Base-by-base conservation (phyloP, 2,329 filamentous ascomycete genomes). In the Nigrospora osmanthi region DNA sequence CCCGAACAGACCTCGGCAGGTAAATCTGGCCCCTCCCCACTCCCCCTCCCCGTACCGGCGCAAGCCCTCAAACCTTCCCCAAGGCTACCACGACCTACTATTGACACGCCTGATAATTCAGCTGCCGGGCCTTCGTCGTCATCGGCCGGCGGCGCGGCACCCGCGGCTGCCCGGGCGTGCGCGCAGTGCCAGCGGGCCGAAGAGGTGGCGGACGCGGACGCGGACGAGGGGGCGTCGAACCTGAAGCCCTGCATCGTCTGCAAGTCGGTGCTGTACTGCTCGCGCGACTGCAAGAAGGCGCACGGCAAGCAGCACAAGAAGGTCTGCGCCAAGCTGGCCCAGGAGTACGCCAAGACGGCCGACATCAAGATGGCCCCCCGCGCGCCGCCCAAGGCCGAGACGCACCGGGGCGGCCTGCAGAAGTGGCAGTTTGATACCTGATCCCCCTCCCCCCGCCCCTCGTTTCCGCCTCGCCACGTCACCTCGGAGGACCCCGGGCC, bases 381-480 rank as follows among this genome's bases (percentile, higher is more conserved):
- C 11, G 31, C 36, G 12, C 30, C 43, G 5, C 38, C 38, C 38
- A 40, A 40, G 38, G 43, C 35, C 16, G 43, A 44, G 9, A 34
- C 35, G 43, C 43, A 44, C 32, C 35, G 35, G 3, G 35, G 43
- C 6, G 42, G 42, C 17, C 35, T 44, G 43, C 43, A 44, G 43
- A 44, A 44, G 37, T 44, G 43, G 43, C 43, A 44, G 36, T 44
- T 44, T 30, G 43, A 44, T 13, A 44, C 43, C 12, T 44, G 37
- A 44, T 40, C 38, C 23, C 23, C 23, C 23, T 28, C 10, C 7
- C 9, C 9, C 23, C 10, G 23, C 9, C 23, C 2, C 23, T 28
- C 23, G 6, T 7, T 28, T 28, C 9, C 7, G 5, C 10, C 23
- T 28, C 23, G 6, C 23, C 23, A 7, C 23, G 6, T 28, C 23